Evolutionary conservation across 257 asterid species (phyloP), one percentile per base, ranked within the genome.

Genomic region (Solanum pinnatisectum): DNA sequence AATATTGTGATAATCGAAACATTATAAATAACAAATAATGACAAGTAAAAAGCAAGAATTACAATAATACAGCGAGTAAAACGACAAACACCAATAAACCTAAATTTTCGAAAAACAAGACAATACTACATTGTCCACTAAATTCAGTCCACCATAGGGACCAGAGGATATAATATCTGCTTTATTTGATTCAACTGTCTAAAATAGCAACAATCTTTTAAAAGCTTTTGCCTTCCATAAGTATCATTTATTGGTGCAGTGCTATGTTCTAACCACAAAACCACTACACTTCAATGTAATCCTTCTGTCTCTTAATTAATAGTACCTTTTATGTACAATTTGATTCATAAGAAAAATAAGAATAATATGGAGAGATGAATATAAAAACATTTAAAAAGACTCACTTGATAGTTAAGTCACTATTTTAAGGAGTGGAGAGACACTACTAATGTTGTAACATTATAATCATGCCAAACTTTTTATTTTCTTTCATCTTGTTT

Each of bases 351-450:
- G n/a, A 32, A 8, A 8, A 16, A 67, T 25, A 36, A 36, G 32
- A 74, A 37, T 5, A 20, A 76, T 22, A 5, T 1, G 32, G 33
- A 37, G 10, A 56, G 49, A 60, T 27, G 16, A 32, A 37, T 46
- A 14, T 46, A n/a, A 76, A 87, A 85, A 49, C 70, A 9, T n/a
- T 67, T 22, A 42, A 87, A 86, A 40, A 36, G 44, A 90, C 78
- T 83, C 91, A 89, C 87, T 88, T 49, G 87, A 83, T 85, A 89
- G 79, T 33, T 44, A 30, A 23, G 83, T 8, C 68, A 72, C 89
- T 87, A 85, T 87, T 91, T 92, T 90, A 76, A 87, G 92, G 79
- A 87, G 92, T 87, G 91, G 93, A 91, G 86, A 16, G 88, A 83
- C 56, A 40, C 86, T 85, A 74, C 87, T 87, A 83, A 87, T 87